A percentile compares a stretch with the other conserved stretches of the same genome.
Conservation (phyloP, 2,329 filamentous ascomycete species). For the Triangularia verruculosa region DNA sequence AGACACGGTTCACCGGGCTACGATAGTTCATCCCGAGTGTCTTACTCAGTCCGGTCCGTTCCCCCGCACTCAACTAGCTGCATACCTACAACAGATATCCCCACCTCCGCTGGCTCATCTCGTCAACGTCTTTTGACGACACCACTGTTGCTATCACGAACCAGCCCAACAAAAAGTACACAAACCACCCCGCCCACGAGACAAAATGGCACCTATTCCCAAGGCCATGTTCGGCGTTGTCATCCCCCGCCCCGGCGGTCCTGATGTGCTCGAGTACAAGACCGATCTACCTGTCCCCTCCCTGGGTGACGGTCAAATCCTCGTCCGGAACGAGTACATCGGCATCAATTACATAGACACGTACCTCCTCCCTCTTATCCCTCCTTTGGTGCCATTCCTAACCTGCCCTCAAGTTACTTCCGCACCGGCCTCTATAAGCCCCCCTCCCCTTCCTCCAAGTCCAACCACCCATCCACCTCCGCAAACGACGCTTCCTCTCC, state of each 20-base stretch:
- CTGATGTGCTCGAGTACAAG: constrained; percentile 68
- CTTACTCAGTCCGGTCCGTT: neutral
- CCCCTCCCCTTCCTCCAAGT: constrained; percentile 66
- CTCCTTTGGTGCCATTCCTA: neutral
- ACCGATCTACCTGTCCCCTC: constrained; percentile 69
- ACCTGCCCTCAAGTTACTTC: constrained; percentile 60
- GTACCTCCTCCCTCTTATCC: constrained; percentile 37
- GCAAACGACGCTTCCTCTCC: constrained; percentile 72
- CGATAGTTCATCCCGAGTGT: neutral
- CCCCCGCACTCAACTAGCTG: neutral
- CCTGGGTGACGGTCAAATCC: constrained; percentile 65
- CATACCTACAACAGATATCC: neutral
- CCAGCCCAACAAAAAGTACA: neutral
- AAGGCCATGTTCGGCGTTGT: constrained; percentile 71
- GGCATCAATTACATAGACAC: constrained; percentile 90
- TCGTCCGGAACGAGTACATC: constrained; percentile 76
- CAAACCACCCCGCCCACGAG: neutral
- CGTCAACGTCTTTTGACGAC: neutral
- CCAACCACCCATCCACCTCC: constrained; percentile 77
- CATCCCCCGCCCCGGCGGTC: constrained; percentile 68
- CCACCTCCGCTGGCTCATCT: neutral
- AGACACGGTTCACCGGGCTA: neutral
- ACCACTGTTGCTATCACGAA: neutral
- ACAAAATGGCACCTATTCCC: constrained; percentile 42
- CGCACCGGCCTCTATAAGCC: constrained; percentile 76